Conservation (phyloP, 2,329 filamentous ascomycete species). For the Sporothrix curviconia region DNA sequence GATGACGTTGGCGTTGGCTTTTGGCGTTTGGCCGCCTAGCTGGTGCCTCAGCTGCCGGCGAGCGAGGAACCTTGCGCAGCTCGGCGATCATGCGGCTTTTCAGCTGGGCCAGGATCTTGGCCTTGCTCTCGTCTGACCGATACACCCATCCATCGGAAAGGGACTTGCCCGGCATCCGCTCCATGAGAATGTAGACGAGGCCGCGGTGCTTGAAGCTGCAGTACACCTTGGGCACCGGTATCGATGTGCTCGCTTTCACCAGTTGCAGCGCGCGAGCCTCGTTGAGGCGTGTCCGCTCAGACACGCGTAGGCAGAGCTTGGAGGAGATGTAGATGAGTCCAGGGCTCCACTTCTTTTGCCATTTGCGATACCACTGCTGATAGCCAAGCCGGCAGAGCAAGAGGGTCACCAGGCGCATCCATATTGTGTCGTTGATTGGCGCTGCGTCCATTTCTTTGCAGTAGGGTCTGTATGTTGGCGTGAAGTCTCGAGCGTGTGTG, state of each 20-base stretch:
- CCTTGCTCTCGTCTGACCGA: not conserved
- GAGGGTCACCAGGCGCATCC: not conserved
- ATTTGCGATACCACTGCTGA: not conserved
- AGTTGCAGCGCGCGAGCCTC: constrained; percentile 28
- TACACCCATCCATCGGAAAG: constrained; percentile 17
- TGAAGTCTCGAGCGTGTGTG: no score
- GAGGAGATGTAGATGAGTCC: not conserved
- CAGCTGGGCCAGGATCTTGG: not conserved
- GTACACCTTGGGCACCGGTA: constrained; percentile 40
- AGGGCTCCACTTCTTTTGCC: not conserved
- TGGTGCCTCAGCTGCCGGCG: not conserved
- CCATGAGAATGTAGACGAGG: constrained; percentile 41
- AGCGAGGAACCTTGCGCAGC: not conserved
- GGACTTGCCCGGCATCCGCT: constrained; percentile 24
- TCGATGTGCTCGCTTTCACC: constrained; percentile 34
- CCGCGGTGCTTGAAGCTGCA: constrained; percentile 36
- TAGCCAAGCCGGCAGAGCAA: not conserved
- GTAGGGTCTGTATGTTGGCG: no score
- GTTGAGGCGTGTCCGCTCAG: not conserved
- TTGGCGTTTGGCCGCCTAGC: not conserved
- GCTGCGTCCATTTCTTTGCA: not conserved
- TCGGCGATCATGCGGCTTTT: not conserved
- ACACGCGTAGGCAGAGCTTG: not conserved
- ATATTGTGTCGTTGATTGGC: not conserved
- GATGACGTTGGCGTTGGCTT: not conserved